A percentile compares a stretch with the other conserved stretches of the same genome.
phyloP scores from a whole-genome alignment of 805 yeast genomes.

The Cyberlindnera meyerae region DNA sequence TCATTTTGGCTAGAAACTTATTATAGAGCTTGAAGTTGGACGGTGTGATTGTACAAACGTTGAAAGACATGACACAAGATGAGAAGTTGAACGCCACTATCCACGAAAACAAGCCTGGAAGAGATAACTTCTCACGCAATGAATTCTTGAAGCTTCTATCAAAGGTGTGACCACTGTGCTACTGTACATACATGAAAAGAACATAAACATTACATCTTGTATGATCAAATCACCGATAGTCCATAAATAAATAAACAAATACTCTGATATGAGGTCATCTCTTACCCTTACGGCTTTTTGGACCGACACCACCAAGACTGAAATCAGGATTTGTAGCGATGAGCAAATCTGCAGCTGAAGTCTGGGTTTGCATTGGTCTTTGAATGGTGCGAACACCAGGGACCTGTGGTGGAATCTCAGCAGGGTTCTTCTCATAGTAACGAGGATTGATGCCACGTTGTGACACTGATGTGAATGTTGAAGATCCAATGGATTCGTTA shows the following conservation, averaged over 20 bases:
- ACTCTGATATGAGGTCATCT: no score
- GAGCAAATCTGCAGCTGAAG: constrained; percentile 13
- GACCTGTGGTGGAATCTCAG: constrained; percentile 7
- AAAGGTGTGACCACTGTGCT: no score
- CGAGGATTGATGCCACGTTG: constrained; percentile 68
- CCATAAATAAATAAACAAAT: not conserved
- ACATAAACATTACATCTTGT: not conserved
- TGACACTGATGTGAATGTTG: constrained; percentile 73
- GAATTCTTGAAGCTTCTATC: constrained; percentile 3
- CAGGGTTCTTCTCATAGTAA: constrained; percentile 33
- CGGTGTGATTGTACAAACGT: not conserved
- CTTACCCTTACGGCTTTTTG: no score
- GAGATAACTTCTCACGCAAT: constrained; percentile 1
- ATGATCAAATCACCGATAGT: not conserved
- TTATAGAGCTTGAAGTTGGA: not conserved
- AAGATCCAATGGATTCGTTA: constrained; percentile 31
- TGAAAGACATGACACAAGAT: not conserved
- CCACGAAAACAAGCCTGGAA: constrained; percentile 3
- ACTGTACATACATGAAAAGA: no score
- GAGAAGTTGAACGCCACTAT: not conserved
- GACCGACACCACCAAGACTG: constrained; percentile 5
- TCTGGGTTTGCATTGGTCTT: not conserved
- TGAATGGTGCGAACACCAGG: not conserved
- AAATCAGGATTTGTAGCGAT: constrained; percentile 24
- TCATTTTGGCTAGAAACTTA: constrained; percentile 8